phyloP scores from a whole-genome alignment of 2,329 filamentous ascomycete genomes.

The Trematosphaeria pertusa region DNA sequence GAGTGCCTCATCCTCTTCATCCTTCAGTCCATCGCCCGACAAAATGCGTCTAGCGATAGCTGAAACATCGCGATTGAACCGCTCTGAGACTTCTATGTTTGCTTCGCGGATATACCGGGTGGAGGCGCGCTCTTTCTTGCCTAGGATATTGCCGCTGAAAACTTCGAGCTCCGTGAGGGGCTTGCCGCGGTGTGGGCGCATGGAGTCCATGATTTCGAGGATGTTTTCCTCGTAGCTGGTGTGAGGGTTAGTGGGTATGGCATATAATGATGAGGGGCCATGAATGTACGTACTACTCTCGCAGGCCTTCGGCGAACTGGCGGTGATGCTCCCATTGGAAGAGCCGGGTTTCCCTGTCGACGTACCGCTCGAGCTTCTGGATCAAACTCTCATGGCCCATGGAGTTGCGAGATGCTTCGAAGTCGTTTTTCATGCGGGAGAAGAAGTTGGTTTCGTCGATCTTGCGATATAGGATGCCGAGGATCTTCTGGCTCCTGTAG shows the following conservation, averaged over 20 bases:
- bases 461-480: slow-evolving; percentile 73
- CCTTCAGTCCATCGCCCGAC: slow-evolving; percentile 44
- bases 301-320: slow-evolving; percentile 51
- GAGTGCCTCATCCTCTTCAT: slow-evolving; percentile 48
- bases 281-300: too few relatives aligned
- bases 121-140: slow-evolving; percentile 52
- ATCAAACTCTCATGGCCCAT: slow-evolving; percentile 24
- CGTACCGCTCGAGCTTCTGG: slow-evolving; percentile 50
- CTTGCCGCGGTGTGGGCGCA: slow-evolving; percentile 33
- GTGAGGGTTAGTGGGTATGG: too few relatives aligned
- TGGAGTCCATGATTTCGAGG: slow-evolving; percentile 53
- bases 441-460: slow-evolving; percentile 75
- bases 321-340: slow-evolving; percentile 51
- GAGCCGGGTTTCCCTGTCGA: slow-evolving; percentile 47
- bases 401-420: slow-evolving; percentile 10
- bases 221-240: slow-evolving; percentile 64
- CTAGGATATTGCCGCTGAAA: slow-evolving; percentile 65
- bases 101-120: slow-evolving; percentile 38
- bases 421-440: slow-evolving; percentile 29
- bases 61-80: slow-evolving; percentile 52
- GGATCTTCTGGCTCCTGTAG: slow-evolving; percentile 71
- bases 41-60: slow-evolving; percentile 54
- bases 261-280: too few relatives aligned
- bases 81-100: slow-evolving; percentile 46
- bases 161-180: slow-evolving; percentile 50